phyloP scores from a whole-genome alignment of 1,139 yeast species.

The Casaregolazyma suthepensis region DNA sequence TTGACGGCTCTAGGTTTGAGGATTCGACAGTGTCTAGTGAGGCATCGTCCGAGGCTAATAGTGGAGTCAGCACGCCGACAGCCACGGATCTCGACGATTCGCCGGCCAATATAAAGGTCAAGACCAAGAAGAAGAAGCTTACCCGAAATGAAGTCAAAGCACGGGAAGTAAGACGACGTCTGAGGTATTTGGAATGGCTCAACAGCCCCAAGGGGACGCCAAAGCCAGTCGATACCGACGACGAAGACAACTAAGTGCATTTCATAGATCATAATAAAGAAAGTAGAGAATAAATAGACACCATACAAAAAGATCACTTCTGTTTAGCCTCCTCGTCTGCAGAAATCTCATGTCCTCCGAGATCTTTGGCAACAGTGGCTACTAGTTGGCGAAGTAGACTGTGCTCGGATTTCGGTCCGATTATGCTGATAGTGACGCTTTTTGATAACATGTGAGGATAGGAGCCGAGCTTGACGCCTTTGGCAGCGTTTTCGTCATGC shows the following conservation, averaged over 20 bases:
- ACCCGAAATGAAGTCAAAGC: slow-evolving; percentile 92
- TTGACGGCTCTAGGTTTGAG: slow-evolving; percentile 75
- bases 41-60: slow-evolving; percentile 32
- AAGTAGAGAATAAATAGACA: slow-evolving; percentile 7
- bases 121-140: slow-evolving; percentile 78
- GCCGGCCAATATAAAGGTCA: slow-evolving; percentile 92
- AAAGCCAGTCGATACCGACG: slow-evolving; percentile 87
- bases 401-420: slow-evolving; percentile 46
- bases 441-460: slow-evolving; percentile 70
- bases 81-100: slow-evolving; percentile 48
- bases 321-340: slow-evolving; percentile 45
- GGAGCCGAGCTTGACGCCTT: slow-evolving; percentile 64
- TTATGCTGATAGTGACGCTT: slow-evolving; percentile 63
- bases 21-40: slow-evolving; percentile 41
- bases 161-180: slow-evolving; percentile 89
- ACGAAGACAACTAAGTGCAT: slow-evolving; percentile 55
- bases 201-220: slow-evolving; percentile 97
- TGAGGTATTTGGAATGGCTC: slow-evolving; percentile 92
- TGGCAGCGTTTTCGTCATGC: slow-evolving; percentile 44
- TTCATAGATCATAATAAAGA: slow-evolving; percentile 1
- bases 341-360: slow-evolving; percentile 51
- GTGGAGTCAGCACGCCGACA: slow-evolving; percentile 25
- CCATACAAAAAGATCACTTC: not conserved
- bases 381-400: slow-evolving; percentile 43
- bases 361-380: slow-evolving; percentile 38